phyloP scores from a whole-genome alignment of 805 yeast genomes.

The Ogataea pignaliae region DNA sequence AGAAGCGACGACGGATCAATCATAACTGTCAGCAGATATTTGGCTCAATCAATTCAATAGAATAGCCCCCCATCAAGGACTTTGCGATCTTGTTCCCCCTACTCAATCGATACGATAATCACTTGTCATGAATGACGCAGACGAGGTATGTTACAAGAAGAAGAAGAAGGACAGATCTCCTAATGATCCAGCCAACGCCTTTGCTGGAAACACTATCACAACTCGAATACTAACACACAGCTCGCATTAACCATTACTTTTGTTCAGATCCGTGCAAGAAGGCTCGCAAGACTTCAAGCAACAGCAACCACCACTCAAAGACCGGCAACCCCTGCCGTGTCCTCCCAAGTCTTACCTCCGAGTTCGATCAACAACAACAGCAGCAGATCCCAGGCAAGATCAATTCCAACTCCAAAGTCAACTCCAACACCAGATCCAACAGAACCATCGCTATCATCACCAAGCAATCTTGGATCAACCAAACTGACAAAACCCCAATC shows the following conservation, averaged over 20 bases:
- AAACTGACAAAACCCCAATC: constrained; percentile 9
- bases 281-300: constrained; percentile 45
- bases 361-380: constrained; percentile 1
- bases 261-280: constrained; percentile 33
- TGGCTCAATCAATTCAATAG: neutral
- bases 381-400: neutral
- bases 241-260: neutral
- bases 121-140: neutral
- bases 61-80: too few species aligned
- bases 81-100: too few species aligned
- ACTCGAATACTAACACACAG: constrained; percentile 3
- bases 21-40: too few species aligned
- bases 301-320: constrained; percentile 4
- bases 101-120: too few species aligned
- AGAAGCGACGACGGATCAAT: too few species aligned
- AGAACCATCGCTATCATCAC: neutral
- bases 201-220: too few species aligned
- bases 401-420: constrained; percentile 2
- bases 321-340: neutral
- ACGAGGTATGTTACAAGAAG: neutral
- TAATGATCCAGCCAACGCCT: neutral
- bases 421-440: constrained; percentile 1
- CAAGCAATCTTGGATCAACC: neutral
- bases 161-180: too few species aligned
- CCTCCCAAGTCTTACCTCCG: constrained; percentile 4